These are phyloP conservation scores for Rhexocercosporidium sp. DNA, from an alignment of 2,329 filamentous ascomycete genomes.

Conservation along the genomic window DNA sequence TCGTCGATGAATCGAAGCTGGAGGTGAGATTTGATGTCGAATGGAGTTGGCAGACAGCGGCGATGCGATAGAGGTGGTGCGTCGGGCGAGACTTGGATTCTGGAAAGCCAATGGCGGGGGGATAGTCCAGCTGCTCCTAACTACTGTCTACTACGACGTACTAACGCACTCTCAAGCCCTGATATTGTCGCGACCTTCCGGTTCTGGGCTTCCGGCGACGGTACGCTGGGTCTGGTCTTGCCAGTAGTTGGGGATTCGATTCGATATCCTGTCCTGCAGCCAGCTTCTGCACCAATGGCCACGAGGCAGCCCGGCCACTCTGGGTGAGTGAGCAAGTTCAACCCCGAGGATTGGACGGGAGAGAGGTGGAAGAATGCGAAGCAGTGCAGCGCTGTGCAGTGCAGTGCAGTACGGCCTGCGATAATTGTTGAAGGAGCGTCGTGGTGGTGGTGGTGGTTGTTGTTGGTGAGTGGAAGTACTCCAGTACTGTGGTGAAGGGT, in stretches of 20 bases:
- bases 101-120: slow-evolving; percentile 21
- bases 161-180: not conserved
- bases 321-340: not conserved
- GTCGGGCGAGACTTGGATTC: slow-evolving; percentile 3
- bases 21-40: not conserved
- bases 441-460: not conserved
- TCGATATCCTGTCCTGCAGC: slow-evolving; percentile 10
- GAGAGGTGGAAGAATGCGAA: slow-evolving; percentile 2
- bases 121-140: slow-evolving; percentile 6
- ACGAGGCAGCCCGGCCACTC: not conserved
- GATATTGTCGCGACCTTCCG: slow-evolving; percentile 13
- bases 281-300: not conserved
- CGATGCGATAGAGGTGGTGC: not conserved
- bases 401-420: not conserved
- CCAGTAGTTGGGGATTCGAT: not conserved
- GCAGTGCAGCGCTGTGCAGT: not conserved
- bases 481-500: not conserved
- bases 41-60: slow-evolving; percentile 9
- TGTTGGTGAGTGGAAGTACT: not conserved
- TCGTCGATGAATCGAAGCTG: not conserved
- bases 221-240: slow-evolving; percentile 2
- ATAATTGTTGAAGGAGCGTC: slow-evolving; percentile 1
- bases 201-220: slow-evolving; percentile 6
- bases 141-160: not conserved
- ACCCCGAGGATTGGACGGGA: slow-evolving; percentile 4